A percentile compares a stretch with the other conserved stretches of the same genome.
Evolutionary conservation across 805 yeast genomes (phyloP).

Genomic region (Starmerella lactis-condensi): DNA sequence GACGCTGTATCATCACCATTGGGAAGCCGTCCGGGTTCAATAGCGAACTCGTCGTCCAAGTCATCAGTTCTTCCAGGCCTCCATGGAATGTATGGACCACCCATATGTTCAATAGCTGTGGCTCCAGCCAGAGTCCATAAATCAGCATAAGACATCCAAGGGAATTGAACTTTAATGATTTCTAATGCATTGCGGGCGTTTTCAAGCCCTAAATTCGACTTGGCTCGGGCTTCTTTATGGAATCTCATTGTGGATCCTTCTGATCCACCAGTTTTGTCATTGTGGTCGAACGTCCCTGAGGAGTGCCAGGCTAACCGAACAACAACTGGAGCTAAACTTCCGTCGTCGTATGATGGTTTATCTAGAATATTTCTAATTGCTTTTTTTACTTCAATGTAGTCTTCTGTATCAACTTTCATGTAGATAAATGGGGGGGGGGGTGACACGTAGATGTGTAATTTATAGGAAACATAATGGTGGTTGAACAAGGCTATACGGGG

Average conservation of each 20-base stretch:
- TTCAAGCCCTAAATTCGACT: conserved; percentile 33
- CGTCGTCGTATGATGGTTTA: conserved; percentile 40
- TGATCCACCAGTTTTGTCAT: conserved; percentile 34
- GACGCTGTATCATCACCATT: conserved; percentile 36
- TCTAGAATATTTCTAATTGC: conserved; percentile 24
- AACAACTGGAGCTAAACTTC: conserved; percentile 56
- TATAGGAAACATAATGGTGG: no score
- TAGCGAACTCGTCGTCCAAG: conserved; percentile 34
- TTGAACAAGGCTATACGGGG: no score
- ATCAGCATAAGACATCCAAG: conserved; percentile 47
- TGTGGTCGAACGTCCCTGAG: conserved; percentile 55
- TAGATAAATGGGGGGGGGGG: no score
- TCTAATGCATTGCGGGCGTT: conserved; percentile 38
- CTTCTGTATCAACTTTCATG: no score
- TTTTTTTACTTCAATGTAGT: conserved; percentile 26
- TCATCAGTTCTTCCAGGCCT: conserved; percentile 52
- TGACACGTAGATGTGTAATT: no score
- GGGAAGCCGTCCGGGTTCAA: conserved; percentile 47
- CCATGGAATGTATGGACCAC: conserved; percentile 60
- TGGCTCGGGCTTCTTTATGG: conserved; percentile 28
- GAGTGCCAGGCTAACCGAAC: conserved; percentile 77
- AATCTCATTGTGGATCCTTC: conserved; percentile 39
- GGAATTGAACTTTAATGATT: conserved; percentile 36
- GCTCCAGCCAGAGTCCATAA: conserved; percentile 60
- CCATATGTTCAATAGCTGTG: conserved; percentile 41